Evolutionary conservation across 495 filamentous ascomycete genomes (phyloP).

Genomic region (Penicillium malachiteum): DNA sequence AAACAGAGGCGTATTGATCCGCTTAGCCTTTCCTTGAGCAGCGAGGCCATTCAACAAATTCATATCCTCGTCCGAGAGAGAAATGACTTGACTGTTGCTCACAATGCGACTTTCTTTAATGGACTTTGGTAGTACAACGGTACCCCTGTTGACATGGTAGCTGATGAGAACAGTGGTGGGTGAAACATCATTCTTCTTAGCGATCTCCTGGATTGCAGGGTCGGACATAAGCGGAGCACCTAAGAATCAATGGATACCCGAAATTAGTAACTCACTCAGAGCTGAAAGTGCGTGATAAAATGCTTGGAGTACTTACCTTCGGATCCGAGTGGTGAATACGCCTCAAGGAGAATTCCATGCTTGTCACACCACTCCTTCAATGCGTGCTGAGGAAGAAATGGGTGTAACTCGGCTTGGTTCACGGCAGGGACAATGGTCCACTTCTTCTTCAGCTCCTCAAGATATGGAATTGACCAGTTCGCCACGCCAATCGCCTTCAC

Average conservation of each 20-base stretch:
- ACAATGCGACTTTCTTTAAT: slow-evolving; percentile 27
- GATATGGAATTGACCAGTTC: slow-evolving; percentile 49
- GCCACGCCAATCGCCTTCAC: slow-evolving; percentile 59
- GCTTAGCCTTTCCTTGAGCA: slow-evolving; percentile 21
- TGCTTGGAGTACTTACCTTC: slow-evolving; percentile 10
- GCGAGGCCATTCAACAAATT: slow-evolving; percentile 22
- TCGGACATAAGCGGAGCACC: slow-evolving; percentile 21
- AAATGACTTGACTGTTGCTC: slow-evolving; percentile 27
- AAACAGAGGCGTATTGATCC: slow-evolving; percentile 27
- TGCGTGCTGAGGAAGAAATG: slow-evolving; percentile 56
- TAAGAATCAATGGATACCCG: slow-evolving; percentile 2
- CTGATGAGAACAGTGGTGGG: slow-evolving; percentile 18
- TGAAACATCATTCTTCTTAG: slow-evolving; percentile 20
- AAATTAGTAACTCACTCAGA: slow-evolving; percentile 2
- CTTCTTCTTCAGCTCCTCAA: slow-evolving; percentile 40
- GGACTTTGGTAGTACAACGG: slow-evolving; percentile 37
- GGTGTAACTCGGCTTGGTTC: slow-evolving; percentile 63
- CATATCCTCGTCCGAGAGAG: slow-evolving; percentile 32
- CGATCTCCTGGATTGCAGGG: slow-evolving; percentile 18
- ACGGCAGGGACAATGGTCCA: slow-evolving; percentile 47
- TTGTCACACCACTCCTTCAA: slow-evolving; percentile 46
- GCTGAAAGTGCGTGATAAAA: not conserved
- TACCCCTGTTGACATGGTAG: slow-evolving; percentile 33
- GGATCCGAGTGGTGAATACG: slow-evolving; percentile 57
- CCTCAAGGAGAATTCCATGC: slow-evolving; percentile 56